A percentile compares a stretch with the other conserved stretches of the same genome.
phyloP scores from a whole-genome alignment of 208 protist species.

The Crithidia acanthocephali region DNA sequence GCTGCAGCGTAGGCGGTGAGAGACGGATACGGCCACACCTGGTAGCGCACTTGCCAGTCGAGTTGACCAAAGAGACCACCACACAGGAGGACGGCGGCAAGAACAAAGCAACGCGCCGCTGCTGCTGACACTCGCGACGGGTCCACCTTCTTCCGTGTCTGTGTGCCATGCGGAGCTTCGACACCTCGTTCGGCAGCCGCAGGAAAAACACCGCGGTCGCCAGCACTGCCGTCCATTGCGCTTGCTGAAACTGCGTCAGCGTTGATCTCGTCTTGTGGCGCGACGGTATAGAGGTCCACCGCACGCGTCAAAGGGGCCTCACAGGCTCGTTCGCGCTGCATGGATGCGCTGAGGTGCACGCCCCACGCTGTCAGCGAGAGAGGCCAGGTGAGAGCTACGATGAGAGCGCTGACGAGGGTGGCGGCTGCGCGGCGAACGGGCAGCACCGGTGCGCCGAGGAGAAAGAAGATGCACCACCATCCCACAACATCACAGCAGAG shows the following conservation, averaged over 20 bases:
- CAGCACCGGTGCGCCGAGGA: conserved; percentile 31
- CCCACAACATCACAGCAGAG: background rate
- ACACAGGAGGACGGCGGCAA: conserved; percentile 39
- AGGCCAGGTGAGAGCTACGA: conserved; percentile 29
- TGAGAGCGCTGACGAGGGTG: conserved; percentile 12
- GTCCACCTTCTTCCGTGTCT: background rate
- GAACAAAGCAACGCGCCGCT: conserved; percentile 26
- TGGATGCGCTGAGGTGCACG: background rate
- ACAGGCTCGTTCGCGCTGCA: conserved; percentile 6
- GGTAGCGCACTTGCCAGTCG: conserved; percentile 55
- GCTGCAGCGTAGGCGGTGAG: conserved; percentile 30
- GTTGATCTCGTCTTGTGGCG: background rate
- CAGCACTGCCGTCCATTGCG: background rate
- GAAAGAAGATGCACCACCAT: conserved; percentile 30
- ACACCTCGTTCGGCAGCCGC: background rate
- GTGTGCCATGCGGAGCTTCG: background rate
- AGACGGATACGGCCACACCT: conserved; percentile 63
- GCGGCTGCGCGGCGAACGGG: conserved; percentile 9
- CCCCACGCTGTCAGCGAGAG: conserved; percentile 18
- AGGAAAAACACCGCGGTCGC: background rate
- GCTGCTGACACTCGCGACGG: background rate
- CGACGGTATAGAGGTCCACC: conserved; percentile 19
- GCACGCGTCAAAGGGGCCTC: conserved; percentile 5
- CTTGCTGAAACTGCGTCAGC: background rate
- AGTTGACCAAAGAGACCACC: conserved; percentile 54